Evolutionary conservation across 352 stramenopile genomes (phyloP).

Genomic region (Globisporangium recalcitrans): DNA sequence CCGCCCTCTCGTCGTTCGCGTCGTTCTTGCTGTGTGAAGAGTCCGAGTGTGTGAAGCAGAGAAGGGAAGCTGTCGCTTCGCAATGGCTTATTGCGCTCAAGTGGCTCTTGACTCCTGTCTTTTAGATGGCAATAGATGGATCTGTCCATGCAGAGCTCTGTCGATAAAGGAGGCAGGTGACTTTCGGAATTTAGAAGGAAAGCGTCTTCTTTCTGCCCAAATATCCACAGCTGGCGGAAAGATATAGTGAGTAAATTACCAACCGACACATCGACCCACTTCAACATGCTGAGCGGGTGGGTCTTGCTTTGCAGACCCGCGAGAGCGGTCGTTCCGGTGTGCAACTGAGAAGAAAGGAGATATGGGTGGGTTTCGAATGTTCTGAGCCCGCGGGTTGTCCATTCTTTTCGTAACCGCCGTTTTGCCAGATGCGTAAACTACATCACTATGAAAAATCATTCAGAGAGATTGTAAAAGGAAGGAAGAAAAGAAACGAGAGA

Average conservation of each 20-base stretch:
- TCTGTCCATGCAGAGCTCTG: conserved; percentile 1
- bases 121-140: background rate
- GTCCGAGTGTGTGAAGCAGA: conserved; percentile 2
- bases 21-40: background rate
- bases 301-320: background rate
- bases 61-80: conserved; percentile 1
- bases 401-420: background rate
- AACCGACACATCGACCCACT: conserved; percentile 8
- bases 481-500: conserved; percentile 1
- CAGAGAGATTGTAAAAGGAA: conserved; percentile 5
- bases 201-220: background rate
- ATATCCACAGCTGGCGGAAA: conserved; percentile 1
- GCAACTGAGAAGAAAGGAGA: background rate
- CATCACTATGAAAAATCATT: background rate
- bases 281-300: background rate
- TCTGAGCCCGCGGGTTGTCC: background rate
- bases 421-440: background rate
- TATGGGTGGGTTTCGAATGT: background rate
- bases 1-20: background rate
- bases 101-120: no score
- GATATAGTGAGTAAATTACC: conserved; percentile 7
- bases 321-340: background rate
- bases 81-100: background rate
- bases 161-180: conserved; percentile 16
- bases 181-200: conserved; percentile 26